Evolutionary conservation across 139 green algal species (phyloP).

Genomic region (Micractinium sp.): DNA sequence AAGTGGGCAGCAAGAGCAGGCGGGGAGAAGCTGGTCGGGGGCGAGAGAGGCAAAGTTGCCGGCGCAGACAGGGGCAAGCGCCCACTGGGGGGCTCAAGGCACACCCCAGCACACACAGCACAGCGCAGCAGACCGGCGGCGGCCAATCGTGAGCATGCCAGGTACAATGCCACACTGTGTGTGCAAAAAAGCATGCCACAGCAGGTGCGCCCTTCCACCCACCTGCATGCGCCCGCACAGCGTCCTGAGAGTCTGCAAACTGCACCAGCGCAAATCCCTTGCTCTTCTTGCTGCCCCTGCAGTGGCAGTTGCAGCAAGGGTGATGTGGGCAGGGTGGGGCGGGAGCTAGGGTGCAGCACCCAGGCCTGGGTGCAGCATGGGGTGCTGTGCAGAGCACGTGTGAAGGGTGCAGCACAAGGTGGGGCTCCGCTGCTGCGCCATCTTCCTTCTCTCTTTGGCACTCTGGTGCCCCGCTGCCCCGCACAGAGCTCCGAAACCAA

Average conservation of each 20-base stretch:
- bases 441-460: too few relatives aligned
- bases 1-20: too few relatives aligned
- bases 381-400: too few relatives aligned
- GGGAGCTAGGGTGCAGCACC: neutral
- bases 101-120: neutral
- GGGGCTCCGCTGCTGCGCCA: too few relatives aligned
- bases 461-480: too few relatives aligned
- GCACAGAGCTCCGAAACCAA: too few relatives aligned
- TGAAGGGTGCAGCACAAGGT: neutral
- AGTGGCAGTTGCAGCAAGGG: neutral
- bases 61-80: too few relatives aligned
- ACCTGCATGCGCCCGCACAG: constrained; percentile 64
- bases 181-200: neutral
- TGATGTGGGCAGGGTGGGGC: neutral
- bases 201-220: neutral
- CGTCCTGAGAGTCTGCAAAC: constrained; percentile 79
- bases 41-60: neutral
- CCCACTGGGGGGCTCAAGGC: too few relatives aligned
- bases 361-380: neutral
- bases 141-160: neutral
- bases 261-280: constrained; percentile 93
- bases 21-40: too few relatives aligned
- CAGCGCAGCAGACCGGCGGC: neutral
- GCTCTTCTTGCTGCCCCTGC: constrained; percentile 59
- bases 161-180: neutral